phyloP scores from a whole-genome alignment of 148 eudicot genomes.

The Rhododendron molle region DNA sequence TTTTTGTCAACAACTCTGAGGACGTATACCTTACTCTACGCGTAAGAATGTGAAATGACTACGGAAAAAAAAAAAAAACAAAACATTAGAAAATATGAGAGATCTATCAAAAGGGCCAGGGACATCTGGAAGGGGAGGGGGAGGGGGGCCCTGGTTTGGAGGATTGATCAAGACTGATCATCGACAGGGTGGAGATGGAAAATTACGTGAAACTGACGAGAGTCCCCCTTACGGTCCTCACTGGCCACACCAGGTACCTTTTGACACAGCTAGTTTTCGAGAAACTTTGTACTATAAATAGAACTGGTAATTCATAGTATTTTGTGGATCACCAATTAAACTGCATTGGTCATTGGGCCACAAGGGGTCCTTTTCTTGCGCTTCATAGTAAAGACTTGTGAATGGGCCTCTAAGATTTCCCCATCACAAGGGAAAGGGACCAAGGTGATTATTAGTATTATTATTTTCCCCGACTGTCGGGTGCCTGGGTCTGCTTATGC shows the following conservation, averaged over 20 bases:
- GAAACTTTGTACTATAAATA: neutral
- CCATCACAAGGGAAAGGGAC: neutral
- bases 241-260: neutral
- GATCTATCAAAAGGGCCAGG: neutral
- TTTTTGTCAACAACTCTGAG: too few species aligned
- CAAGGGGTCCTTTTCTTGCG: neutral
- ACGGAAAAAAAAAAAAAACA: too few species aligned
- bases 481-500: neutral
- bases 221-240: neutral
- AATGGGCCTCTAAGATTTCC: neutral
- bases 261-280: neutral
- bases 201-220: neutral
- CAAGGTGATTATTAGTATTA: too few species aligned
- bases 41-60: too few species aligned
- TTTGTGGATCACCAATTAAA: neutral
- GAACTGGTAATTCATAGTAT: neutral
- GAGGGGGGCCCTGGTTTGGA: neutral
- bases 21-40: too few species aligned
- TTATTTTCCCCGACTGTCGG: too few species aligned
- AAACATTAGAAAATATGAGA: neutral
- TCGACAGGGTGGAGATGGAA: neutral
- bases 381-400: neutral
- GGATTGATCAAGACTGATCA: conserved; percentile 2
- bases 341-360: neutral
- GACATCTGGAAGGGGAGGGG: neutral